Evolutionary conservation across 2,329 filamentous ascomycete genomes (phyloP), one percentile per base, ranked within the genome.

Genomic region (Diplodia mutila): DNA sequence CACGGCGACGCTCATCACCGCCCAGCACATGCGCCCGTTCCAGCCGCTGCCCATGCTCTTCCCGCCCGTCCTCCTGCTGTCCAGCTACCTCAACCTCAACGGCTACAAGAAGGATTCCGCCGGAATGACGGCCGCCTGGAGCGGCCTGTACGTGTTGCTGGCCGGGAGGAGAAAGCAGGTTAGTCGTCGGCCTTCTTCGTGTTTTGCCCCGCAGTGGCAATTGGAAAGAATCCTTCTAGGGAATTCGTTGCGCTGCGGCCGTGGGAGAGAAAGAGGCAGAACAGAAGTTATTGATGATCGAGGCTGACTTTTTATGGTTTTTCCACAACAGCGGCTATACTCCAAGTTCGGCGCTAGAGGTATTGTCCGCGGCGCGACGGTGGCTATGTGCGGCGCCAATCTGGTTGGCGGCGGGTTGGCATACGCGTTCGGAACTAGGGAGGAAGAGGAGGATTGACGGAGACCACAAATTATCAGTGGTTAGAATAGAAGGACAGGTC

Each of bases 21-120:
- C 88, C 12, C 87, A 90, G 72, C 86, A 90, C 80, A 81, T 85
- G 52, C 86, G 87, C n/a, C 89, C 89, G 8, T 87, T 89, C 77
- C 88, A 89, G 75, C 74, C 82, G 7, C 80, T 91, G 0, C 89
- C 89, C 4, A 88, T 91, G 85, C 77, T 89, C 70, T 91, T 91
- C 75, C 85, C 89, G 4, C 88, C 89, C 2, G 80, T 89, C 67
- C 82, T 91, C 3, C 82, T 91, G 68, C 89, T 90, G 79, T 85
- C 85, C 63, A 86, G 86, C 67, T 91, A 91, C 74, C 80, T 90
- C 53, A 91, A 90, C 74, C 73, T 91, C 34, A 83, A 84, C 70
- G 83, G 84, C 68, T 90, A 85, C 79, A 86, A 87, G 74, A 85
- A 85, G 59, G 89, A 91, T 73, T 83, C 84, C 23, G 89, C 88